These are phyloP conservation scores for Hansenula anomala DNA, from an alignment of 1,139 yeast genomes.

Conservation along the genomic window DNA sequence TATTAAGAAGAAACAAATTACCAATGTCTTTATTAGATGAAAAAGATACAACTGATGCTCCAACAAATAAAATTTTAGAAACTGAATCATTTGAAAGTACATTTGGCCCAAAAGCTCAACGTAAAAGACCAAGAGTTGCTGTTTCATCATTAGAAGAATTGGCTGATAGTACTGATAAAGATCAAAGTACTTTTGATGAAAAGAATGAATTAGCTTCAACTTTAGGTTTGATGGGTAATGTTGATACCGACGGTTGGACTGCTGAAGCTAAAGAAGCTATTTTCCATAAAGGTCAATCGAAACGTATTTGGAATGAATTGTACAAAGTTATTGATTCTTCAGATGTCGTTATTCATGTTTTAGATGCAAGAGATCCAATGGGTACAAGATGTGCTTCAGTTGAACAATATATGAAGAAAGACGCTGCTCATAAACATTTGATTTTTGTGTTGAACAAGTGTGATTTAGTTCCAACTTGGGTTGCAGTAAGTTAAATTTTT, in stretches of 20 bases:
- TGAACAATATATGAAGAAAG: slow-evolving; percentile 87
- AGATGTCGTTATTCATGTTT: slow-evolving; percentile 92
- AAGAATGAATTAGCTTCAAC: slow-evolving; percentile 68
- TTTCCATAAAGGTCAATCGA: slow-evolving; percentile 95
- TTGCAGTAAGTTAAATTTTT: slow-evolving; percentile 75
- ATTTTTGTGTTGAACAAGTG: slow-evolving; percentile 94
- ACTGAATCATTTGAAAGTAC: slow-evolving; percentile 80
- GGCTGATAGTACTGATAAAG: slow-evolving; percentile 56
- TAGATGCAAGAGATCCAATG: slow-evolving; percentile 95
- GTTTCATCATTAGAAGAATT: slow-evolving; percentile 78
- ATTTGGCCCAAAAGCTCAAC: slow-evolving; percentile 93
- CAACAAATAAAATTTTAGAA: slow-evolving; percentile 75
- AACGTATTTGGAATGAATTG: slow-evolving; percentile 97
- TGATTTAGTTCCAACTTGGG: slow-evolving; percentile 99
- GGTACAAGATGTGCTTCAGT: slow-evolving; percentile 95
- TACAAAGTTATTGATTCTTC: slow-evolving; percentile 97
- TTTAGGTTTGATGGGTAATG: slow-evolving; percentile 74
- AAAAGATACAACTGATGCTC: slow-evolving; percentile 66
- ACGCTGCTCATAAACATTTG: slow-evolving; percentile 95
- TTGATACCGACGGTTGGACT: slow-evolving; percentile 70
- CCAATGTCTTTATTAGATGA: slow-evolving; percentile 96
- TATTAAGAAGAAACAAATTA: slow-evolving; percentile 82
- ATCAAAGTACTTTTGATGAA: slow-evolving; percentile 61
- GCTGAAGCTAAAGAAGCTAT: slow-evolving; percentile 93
- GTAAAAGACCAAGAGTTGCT: slow-evolving; percentile 83